Conservation (phyloP, 306 rosid species). For the Alnus rubra region DNA sequence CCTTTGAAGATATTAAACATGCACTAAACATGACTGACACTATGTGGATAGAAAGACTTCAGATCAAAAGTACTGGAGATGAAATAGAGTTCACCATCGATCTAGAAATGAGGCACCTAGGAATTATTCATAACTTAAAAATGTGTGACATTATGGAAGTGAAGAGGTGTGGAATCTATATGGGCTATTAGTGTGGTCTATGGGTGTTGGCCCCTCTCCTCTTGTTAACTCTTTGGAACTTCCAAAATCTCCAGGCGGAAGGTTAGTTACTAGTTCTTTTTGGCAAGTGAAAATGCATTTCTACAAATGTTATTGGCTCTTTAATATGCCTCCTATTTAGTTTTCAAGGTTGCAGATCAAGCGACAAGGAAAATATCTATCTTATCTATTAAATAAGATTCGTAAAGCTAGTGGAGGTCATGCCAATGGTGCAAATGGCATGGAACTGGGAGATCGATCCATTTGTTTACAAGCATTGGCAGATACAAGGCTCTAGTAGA, state of each 20-base stretch:
- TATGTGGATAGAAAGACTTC: too few relatives aligned
- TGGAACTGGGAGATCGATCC: slow-evolving; percentile 54
- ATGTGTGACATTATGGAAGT: too few relatives aligned
- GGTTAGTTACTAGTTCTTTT: too few relatives aligned
- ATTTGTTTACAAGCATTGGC: slow-evolving; percentile 70
- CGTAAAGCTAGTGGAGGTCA: slow-evolving; percentile 72
- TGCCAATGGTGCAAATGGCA: slow-evolving; percentile 54
- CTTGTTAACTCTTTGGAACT: too few relatives aligned
- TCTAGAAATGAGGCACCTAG: too few relatives aligned
- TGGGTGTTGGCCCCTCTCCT: too few relatives aligned
- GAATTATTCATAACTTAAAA: too few relatives aligned
- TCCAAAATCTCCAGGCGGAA: too few relatives aligned
- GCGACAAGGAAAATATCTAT: slow-evolving; percentile 83
- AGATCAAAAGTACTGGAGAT: background rate
- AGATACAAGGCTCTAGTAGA: slow-evolving; percentile 89
- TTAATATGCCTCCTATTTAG: slow-evolving; percentile 7
- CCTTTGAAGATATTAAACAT: too few relatives aligned
- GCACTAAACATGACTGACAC: too few relatives aligned
- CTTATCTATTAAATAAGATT: slow-evolving; percentile 59
- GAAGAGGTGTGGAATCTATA: background rate
- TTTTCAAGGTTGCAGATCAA: slow-evolving; percentile 87
- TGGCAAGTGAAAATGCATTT: too few relatives aligned
- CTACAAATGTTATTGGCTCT: background rate
- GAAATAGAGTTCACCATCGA: background rate
- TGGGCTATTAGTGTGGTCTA: too few relatives aligned